Evolutionary conservation across 169 alveolate species (phyloP).

Genomic region (Perkinsus chesapeaki): DNA sequence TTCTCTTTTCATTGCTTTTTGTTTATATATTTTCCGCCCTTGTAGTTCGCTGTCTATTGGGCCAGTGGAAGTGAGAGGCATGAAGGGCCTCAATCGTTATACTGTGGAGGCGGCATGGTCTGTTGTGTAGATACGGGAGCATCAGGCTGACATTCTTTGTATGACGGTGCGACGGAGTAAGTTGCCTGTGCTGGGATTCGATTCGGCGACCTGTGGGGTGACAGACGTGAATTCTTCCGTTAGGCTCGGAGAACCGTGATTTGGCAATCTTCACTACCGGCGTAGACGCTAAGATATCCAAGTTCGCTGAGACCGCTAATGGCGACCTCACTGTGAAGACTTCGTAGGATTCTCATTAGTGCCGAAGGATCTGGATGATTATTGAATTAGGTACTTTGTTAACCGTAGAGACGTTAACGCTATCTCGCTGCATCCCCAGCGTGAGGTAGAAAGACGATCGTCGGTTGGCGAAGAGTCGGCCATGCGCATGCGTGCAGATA

Average conservation of each 20-base stretch:
- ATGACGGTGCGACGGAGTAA: neutral
- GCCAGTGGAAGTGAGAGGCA: no score
- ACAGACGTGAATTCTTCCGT: neutral
- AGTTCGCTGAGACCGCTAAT: neutral
- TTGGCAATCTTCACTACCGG: neutral
- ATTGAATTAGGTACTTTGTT: neutral
- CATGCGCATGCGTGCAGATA: neutral
- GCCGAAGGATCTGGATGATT: neutral
- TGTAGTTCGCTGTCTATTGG: no score
- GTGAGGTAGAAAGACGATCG: neutral
- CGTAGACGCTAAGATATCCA: neutral
- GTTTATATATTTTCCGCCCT: no score
- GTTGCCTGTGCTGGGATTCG: neutral
- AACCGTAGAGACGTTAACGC: neutral
- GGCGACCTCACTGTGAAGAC: neutral
- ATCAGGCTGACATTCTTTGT: neutral
- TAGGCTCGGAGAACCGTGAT: neutral
- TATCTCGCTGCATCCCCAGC: neutral
- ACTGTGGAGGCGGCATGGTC: no score
- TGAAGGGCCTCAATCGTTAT: no score
- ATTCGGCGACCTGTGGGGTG: neutral
- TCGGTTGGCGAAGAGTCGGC: neutral
- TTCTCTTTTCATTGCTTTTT: no score
- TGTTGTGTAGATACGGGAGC: neutral
- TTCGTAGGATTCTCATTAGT: neutral